Evolutionary conservation across 2,329 filamentous ascomycete genomes (phyloP), one percentile per base, ranked within the genome.

Genomic region (Aspergillus sp.): DNA sequence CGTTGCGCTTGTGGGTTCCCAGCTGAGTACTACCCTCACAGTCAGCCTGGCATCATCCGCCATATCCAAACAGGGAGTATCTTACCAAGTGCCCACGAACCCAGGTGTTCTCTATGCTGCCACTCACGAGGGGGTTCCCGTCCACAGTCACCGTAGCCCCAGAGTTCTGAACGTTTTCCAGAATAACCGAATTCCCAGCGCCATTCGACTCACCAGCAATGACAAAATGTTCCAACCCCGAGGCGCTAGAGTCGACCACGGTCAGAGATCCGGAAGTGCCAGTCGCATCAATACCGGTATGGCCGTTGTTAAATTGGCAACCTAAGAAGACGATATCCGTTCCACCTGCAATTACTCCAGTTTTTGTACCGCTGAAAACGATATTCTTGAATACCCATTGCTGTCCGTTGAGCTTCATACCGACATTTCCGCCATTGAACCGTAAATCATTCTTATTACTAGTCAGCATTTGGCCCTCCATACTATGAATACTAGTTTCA

Each of bases 341-440:
- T 9, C 66, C 70, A 1, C 68, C 79, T 46, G 82, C 77, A 2
- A 76, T 75, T 33, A 88, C 77, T 0, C 75, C 69, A 2, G 78
- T 79, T 2, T 80, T 82, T 66, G 86, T 88, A 64, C 87, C 87
- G 57, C 77, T 83, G 73, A 86, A 89, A 65, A 76, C 82, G 37
- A 77, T 70, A 1, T 75, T 70, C 68, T 84, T 85, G 58, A 73
- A 69, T 8, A 70, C 68, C 66, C 70, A 70, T 55, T 73, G 71
- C 49, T 73, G 71, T 14, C 71, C 70, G 40, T 57, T 67, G 19
- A 71, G 61, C 41, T 66, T 64, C 59, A 73, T 72, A 17, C 70
- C 71, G 17, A 72, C 58, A 4, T 58, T 61, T 15, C 71, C 71
- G 3, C 70, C 70, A 24, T 57, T 62, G 52, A 73, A 68, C 23